Base-by-base conservation (phyloP, 2,329 filamentous ascomycete genomes). In the Stachybotrys elegans region DNA sequence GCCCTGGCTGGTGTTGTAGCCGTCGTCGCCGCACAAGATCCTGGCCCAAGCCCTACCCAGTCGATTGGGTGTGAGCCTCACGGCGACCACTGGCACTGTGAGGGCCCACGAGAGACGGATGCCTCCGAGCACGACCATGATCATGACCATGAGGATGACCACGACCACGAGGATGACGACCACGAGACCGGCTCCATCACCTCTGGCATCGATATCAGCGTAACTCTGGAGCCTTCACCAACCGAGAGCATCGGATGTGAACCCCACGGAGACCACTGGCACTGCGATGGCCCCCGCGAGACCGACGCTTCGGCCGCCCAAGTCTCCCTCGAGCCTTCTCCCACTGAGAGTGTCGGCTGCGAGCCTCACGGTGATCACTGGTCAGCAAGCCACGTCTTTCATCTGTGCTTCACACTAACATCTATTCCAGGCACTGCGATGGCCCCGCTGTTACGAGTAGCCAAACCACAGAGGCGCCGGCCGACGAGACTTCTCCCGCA, bases 181-280 rank as follows among this genome's bases (percentile, higher is more conserved):
- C 35, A 38, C 35, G 35, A 20, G 19, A 14, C 19, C 6, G 31
- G 8, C 31, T 35, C 31, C n/a, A 16, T 36, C 14, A 20, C 34
- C 6, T n/a, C n/a, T n/a, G n/a, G n/a, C n/a, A n/a, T n/a, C n/a
- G n/a, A n/a, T n/a, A n/a, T n/a, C n/a, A 34, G 11, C n/a, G 31
- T 34, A 8, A 9, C 31, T 16, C 31, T 17, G 14, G 31, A 17
- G 11, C 38, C 38, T 17, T 40, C 38, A 5, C 38, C 38, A 22
- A 40, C 38, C 22, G 38, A 40, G 38, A 27, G 22, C 38, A 27
- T 40, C n/a, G 38, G 38, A 22, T 40, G 38, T 17, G 38, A 40
- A 23, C 38, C 38, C 22, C 38, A 40, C 38, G 38, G 38, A 11
- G 38, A 40, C 38, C 38, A 40, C 38, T 40, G 38, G 38, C 38